phyloP scores from a whole-genome alignment of 768 basidiomycete species.

The Hortiboletus flavorubellus region DNA sequence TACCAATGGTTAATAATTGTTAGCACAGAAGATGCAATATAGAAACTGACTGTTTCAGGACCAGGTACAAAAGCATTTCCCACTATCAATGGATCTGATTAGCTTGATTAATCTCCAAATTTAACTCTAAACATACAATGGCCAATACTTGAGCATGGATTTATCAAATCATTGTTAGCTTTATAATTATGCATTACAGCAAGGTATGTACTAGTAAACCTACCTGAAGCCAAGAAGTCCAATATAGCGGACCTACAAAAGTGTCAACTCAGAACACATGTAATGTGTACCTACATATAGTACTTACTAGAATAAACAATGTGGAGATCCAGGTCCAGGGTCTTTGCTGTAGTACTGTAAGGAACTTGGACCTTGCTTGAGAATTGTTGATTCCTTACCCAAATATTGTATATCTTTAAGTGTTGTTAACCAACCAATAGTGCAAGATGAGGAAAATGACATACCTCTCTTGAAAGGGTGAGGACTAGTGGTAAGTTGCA shows the following conservation, averaged over 20 bases:
- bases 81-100: neutral
- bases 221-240: constrained; percentile 4
- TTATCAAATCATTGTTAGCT: neutral
- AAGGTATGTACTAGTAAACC: neutral
- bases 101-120: neutral
- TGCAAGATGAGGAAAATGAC: neutral
- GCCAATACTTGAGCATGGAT: neutral
- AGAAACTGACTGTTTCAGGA: neutral
- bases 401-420: constrained; percentile 10
- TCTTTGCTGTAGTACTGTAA: neutral
- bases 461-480: constrained; percentile 1
- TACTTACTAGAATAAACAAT: constrained; percentile 4
- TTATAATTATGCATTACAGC: too few species aligned
- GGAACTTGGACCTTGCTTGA: too few species aligned
- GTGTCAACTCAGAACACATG: neutral
- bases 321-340: constrained; percentile 10
- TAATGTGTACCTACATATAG: too few species aligned
- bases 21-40: too few species aligned
- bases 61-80: neutral
- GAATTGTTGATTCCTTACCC: neutral
- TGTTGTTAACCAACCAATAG: neutral
- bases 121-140: neutral
- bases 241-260: neutral
- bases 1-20: neutral
- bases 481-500: neutral